Conservation (phyloP, 495 filamentous ascomycete species). For the Talaromyces ruber region DNA sequence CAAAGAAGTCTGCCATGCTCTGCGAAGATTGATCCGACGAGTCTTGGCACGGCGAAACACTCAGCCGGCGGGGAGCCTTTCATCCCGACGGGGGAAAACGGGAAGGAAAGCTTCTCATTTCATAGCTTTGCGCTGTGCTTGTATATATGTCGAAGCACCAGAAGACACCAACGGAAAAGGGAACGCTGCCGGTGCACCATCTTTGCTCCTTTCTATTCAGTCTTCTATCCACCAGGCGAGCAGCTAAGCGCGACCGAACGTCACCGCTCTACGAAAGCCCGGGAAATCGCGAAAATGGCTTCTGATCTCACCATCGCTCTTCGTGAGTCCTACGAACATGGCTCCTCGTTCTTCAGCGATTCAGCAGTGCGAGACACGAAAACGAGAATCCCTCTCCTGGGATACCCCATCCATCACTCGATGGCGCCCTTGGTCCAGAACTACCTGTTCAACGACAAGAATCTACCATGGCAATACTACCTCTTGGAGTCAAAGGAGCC, state of each 20-base stretch:
- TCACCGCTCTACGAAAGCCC: background rate
- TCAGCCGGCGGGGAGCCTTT: background rate
- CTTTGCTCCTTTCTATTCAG: background rate
- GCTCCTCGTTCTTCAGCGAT: background rate
- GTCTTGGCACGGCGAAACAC: background rate
- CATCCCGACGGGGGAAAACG: background rate
- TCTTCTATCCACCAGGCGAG: background rate
- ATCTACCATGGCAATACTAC: conserved; percentile 1
- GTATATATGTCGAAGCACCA: background rate
- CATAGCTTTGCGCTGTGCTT: background rate
- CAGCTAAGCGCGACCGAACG: background rate
- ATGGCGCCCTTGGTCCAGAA: background rate
- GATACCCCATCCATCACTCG: background rate
- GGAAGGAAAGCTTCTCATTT: background rate
- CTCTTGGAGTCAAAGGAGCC: background rate
- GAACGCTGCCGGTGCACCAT: background rate
- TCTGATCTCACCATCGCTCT: background rate
- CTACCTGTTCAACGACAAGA: background rate
- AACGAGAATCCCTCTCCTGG: background rate
- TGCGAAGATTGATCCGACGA: no score
- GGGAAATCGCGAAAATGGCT: background rate
- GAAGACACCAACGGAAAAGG: background rate
- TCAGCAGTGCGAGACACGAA: background rate
- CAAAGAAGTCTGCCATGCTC: background rate
- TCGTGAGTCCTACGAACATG: background rate